Evolutionary conservation across 2,329 filamentous ascomycete genomes (phyloP), one percentile per base, ranked within the genome.

Genomic region (Albifimbria verrucaria): DNA sequence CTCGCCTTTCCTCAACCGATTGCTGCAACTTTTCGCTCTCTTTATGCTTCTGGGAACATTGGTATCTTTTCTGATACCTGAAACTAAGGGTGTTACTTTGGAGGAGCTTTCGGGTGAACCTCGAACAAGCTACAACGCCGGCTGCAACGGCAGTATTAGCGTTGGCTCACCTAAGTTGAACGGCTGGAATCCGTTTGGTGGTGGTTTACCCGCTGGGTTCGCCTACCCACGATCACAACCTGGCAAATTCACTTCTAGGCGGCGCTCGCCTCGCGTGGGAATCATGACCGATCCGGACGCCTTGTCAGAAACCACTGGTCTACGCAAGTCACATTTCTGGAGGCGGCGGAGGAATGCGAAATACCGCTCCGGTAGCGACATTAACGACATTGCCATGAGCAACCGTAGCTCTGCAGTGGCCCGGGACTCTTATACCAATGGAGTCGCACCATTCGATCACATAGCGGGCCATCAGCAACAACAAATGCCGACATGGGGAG

Each of bases 11-110:
- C 77, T 92, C 51, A 80, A 89, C 67, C 84, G 87, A 52, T 80
- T 92, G 36, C 85, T 93, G 75, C 79, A 90, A 66, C 87, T 92
- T 36, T 92, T 90, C 68, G 87, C 88, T 0, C 76, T 90, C 10
- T 92, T 93, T 75, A 92, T 92, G 89, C 76, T 92, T 6, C 79
- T 81, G 49, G 90, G 90, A 32, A 80, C 82, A 46, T 70, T 90
- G 46, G 83, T 83, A 3, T 85, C 86, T 1, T 73, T 92, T 3
- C 72, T 93, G n/a, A 85, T 92, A 21, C 88, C 88, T 0, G 89
- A 92, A 72, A 92, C 87, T 0, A 91, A 88, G 73, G 80, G 87
- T 1, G 78, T 84, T 67, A 90, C 88, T 0, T 74, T 94, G 42
- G 90, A 91, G 65, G 81, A 86, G 57, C 72, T 91, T 17, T 80